phyloP scores from a whole-genome alignment of 2,329 filamentous ascomycete species.

The Colletotrichum tropicicola region DNA sequence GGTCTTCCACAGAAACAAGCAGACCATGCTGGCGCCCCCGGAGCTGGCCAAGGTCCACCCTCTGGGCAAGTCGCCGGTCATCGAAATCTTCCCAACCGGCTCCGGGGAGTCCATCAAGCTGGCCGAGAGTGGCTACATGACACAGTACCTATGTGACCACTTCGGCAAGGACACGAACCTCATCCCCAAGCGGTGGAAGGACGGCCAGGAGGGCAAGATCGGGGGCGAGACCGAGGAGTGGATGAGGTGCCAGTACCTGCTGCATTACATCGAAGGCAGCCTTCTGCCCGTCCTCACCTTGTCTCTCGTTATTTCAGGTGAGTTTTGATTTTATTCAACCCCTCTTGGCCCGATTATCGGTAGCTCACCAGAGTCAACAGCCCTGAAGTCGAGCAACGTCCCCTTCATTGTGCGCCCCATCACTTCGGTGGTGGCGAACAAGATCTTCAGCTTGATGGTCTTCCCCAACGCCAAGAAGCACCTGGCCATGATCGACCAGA shows the following conservation, averaged over 20 bases:
- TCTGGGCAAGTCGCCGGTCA: slow-evolving; percentile 85
- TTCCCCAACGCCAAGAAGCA: slow-evolving; percentile 58
- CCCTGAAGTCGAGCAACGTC: slow-evolving; percentile 53
- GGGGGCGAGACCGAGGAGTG: slow-evolving; percentile 70
- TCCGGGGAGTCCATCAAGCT: slow-evolving; percentile 64
- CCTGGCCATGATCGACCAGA: slow-evolving; percentile 58
- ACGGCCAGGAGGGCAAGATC: slow-evolving; percentile 64
- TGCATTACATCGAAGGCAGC: slow-evolving; percentile 88
- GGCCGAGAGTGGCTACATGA: slow-evolving; percentile 83
- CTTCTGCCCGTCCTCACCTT: slow-evolving; percentile 79
- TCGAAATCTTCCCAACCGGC: slow-evolving; percentile 66
- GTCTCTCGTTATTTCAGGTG: slow-evolving; percentile 65
- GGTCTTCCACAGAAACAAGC: slow-evolving; percentile 74
- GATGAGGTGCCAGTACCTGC: slow-evolving; percentile 71
- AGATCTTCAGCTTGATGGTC: slow-evolving; percentile 50
- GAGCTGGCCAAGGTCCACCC: slow-evolving; percentile 83
- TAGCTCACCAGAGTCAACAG: too few relatives aligned
- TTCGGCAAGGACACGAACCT: slow-evolving; percentile 55
- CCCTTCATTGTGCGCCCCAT: slow-evolving; percentile 65
- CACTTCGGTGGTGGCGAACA: slow-evolving; percentile 54
- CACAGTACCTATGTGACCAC: slow-evolving; percentile 82
- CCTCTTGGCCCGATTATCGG: too few relatives aligned
- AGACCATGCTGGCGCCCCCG: slow-evolving; percentile 74
- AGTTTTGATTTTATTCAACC: too few relatives aligned
- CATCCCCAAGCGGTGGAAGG: slow-evolving; percentile 62